Conservation (phyloP, 495 filamentous ascomycete species). For the Aspergillus heteromorphus region DNA sequence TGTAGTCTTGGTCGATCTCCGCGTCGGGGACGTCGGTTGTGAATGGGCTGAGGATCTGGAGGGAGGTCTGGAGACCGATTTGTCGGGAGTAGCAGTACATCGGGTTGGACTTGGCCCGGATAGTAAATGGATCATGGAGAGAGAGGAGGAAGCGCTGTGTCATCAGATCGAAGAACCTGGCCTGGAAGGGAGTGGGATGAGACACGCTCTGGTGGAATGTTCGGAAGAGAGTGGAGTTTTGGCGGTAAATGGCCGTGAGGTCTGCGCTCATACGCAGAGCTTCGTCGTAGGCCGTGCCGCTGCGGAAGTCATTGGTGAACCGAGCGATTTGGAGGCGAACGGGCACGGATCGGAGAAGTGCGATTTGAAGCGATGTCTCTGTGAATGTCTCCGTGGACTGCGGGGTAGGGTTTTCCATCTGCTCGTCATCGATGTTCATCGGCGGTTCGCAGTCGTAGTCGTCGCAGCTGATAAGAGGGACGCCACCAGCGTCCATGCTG, state of each 20-base stretch:
- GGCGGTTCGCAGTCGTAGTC: slow-evolving; percentile 50
- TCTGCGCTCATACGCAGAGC: not conserved
- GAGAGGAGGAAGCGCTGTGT: slow-evolving; percentile 44
- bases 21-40: not conserved
- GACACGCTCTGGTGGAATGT: not conserved
- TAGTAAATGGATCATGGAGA: slow-evolving; percentile 43
- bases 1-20: not conserved
- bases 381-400: slow-evolving; percentile 35
- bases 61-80: not conserved
- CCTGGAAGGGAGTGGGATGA: slow-evolving; percentile 21
- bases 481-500: slow-evolving; percentile 43
- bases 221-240: not conserved
- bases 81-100: slow-evolving; percentile 4
- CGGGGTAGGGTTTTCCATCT: slow-evolving; percentile 18
- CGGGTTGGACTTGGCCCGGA: slow-evolving; percentile 21
- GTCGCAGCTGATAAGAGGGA: slow-evolving; percentile 40
- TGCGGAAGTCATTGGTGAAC: slow-evolving; percentile 36
- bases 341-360: slow-evolving; percentile 35
- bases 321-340: slow-evolving; percentile 34
- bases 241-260: not conserved
- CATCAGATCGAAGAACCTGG: slow-evolving; percentile 28
- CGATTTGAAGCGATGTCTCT: slow-evolving; percentile 42
- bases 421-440: slow-evolving; percentile 46
- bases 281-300: slow-evolving; percentile 35
- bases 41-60: not conserved